Evolutionary conservation across 164 flowering plant species (phyloP).

Genomic region (Brasenia schreberi): DNA sequence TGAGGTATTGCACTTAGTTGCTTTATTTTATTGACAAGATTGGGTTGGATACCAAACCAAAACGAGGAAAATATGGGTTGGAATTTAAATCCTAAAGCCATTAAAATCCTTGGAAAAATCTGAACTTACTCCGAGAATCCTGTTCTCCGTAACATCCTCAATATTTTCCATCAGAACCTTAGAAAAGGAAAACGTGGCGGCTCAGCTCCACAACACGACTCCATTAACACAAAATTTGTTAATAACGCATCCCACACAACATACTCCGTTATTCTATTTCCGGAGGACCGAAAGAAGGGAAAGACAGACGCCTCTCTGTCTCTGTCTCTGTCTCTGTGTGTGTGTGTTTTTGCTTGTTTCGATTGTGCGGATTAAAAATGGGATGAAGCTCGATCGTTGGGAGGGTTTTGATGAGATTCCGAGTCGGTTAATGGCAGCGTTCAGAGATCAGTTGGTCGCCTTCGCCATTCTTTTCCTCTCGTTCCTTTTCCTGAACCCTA

Average conservation of each 20-base stretch:
- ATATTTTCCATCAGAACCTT: too few relatives aligned
- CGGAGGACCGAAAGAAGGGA: background rate
- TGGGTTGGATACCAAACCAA: too few relatives aligned
- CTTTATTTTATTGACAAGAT: too few relatives aligned
- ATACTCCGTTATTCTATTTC: background rate
- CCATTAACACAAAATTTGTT: too few relatives aligned
- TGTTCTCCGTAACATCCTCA: too few relatives aligned
- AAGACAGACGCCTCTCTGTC: background rate
- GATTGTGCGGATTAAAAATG: background rate
- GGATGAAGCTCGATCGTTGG: background rate
- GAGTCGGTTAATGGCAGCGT: background rate
- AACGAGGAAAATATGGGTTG: too few relatives aligned
- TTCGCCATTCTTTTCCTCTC: constrained; percentile 9
- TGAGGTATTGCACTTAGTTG: too few relatives aligned
- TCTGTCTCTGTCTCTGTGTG: background rate
- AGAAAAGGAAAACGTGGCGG: too few relatives aligned
- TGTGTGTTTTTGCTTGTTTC: background rate
- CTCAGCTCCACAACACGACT: too few relatives aligned
- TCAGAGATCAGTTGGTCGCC: background rate
- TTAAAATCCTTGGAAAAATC: too few relatives aligned
- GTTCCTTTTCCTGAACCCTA: constrained; percentile 59
- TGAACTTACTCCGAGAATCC: too few relatives aligned
- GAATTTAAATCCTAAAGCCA: too few relatives aligned
- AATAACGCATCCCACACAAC: background rate
- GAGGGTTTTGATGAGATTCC: background rate